These are phyloP conservation scores for Cerioporus squamosus DNA, from an alignment of 1,284 basidiomycete genomes.

Conservation along the genomic window DNA sequence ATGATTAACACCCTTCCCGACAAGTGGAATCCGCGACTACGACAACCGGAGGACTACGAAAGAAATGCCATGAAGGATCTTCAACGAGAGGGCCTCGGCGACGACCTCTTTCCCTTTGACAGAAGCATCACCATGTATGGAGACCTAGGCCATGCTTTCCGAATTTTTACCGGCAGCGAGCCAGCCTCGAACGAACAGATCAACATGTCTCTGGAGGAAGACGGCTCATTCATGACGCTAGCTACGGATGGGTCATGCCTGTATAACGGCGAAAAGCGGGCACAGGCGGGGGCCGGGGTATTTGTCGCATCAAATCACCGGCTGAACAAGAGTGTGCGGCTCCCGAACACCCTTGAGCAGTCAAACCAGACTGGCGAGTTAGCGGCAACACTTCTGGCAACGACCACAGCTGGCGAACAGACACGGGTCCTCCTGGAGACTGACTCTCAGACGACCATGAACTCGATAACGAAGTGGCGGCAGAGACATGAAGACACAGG, in stretches of 20 bases:
- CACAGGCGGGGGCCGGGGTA: constrained; percentile 17
- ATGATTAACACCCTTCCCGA: no score
- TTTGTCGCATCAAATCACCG: neutral
- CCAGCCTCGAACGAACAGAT: neutral
- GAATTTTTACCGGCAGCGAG: constrained; percentile 1
- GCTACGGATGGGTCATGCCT: constrained; percentile 35
- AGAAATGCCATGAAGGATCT: neutral
- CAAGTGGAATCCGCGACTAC: constrained; percentile 11
- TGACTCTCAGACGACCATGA: constrained; percentile 11
- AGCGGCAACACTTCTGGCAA: constrained; percentile 2
- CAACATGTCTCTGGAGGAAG: neutral
- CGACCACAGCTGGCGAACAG: neutral
- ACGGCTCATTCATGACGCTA: no score
- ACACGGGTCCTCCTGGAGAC: neutral
- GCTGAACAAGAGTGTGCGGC: neutral
- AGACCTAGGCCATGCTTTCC: neutral
- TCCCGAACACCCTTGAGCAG: neutral
- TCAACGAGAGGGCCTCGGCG: no score
- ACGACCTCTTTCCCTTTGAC: neutral
- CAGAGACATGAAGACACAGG: constrained; percentile 11
- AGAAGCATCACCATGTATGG: neutral
- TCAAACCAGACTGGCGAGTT: constrained; percentile 22
- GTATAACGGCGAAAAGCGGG: constrained; percentile 19
- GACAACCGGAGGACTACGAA: constrained; percentile 7
- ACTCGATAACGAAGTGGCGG: neutral